Base-by-base conservation (phyloP, 2,329 filamentous ascomycete genomes). In the Clarireedia homoeocarpa region DNA sequence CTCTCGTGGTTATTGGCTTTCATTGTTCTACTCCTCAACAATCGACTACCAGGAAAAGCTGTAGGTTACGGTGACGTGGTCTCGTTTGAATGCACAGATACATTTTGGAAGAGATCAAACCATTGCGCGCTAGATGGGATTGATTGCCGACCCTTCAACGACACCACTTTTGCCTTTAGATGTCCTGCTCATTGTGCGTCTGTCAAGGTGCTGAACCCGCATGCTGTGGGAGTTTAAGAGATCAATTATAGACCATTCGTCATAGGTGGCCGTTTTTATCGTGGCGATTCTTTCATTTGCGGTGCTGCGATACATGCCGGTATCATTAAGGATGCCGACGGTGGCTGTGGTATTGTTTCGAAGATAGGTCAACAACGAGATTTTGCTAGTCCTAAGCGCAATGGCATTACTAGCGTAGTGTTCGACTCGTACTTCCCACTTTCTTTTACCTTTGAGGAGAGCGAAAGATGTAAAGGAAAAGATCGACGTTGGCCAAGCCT, bases 341-440 rank as follows among this genome's bases (percentile, higher is more conserved):
- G 91, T 40, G 91, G 91, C 1, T 96, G 91, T 64, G 91, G 91
- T 56, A 88, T 95, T 3, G 80, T 94, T 34, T 78, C 82, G 53
- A 77, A 94, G 39, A 77, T 88, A 23, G 91, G 91, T 23, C 78
- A 84, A 55, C 80, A 83, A 55, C 73, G 78, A 54, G 74, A 79
- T 48, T 96, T 84, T 67, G 72, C 77, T 42, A 77, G 80, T 44
- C 84, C 85, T 7, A 78, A 81, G 48, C 77, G 77, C 15, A 77
- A 95, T 66, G 89, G 86, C 51, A 90, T 97, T 61, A 72, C 75
- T 26, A 95, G 90, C 60, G 76, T 89, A 53, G 79, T 72, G 3
- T 99, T 99, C 68, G 82, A 91, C 59, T 92, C 90, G 0, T 90
- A 89, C 62, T 99, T 99, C 65, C 94, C 94, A 0, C 85, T 89